Conservation (phyloP, 352 stramenopile species). For the Phytophthora europaea region DNA sequence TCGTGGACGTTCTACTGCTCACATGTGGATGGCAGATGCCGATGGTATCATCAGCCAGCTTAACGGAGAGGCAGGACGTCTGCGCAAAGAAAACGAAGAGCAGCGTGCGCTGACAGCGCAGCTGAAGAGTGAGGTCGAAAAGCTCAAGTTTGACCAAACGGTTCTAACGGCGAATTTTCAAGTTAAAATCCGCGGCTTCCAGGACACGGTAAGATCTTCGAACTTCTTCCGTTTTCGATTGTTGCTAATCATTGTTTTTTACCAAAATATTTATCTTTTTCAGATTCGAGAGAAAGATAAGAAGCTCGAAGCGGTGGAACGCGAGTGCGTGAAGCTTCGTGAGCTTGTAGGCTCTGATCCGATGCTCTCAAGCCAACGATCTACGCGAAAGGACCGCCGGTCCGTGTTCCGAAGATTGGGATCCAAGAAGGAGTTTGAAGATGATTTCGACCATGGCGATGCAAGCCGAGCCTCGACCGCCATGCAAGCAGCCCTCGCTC, state of each 20-base stretch:
- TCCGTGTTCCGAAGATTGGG: conserved; percentile 78
- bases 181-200: conserved; percentile 85
- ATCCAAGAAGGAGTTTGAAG: conserved; percentile 77
- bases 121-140: conserved; percentile 78
- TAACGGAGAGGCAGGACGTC: conserved; percentile 72
- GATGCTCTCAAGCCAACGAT: conserved; percentile 46
- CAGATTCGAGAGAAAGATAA: conserved; percentile 89
- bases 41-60: conserved; percentile 86
- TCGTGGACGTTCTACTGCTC: conserved; percentile 69
- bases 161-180: conserved; percentile 79
- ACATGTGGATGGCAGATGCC: conserved; percentile 89
- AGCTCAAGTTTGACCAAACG: conserved; percentile 83
- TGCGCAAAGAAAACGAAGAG: conserved; percentile 85
- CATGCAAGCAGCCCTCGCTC: conserved; percentile 63
- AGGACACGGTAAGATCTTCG: conserved; percentile 56
- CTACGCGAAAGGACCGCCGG: conserved; percentile 52
- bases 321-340: conserved; percentile 77
- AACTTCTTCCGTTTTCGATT: background rate
- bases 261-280: background rate
- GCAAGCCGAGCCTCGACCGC: conserved; percentile 55
- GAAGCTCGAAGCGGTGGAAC: conserved; percentile 76
- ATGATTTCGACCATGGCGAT: conserved; percentile 55
- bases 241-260: background rate
- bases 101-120: conserved; percentile 53
- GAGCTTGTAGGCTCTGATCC: conserved; percentile 54